Conservation (phyloP, 75 land plant species). For the Pinus albicaulis region DNA sequence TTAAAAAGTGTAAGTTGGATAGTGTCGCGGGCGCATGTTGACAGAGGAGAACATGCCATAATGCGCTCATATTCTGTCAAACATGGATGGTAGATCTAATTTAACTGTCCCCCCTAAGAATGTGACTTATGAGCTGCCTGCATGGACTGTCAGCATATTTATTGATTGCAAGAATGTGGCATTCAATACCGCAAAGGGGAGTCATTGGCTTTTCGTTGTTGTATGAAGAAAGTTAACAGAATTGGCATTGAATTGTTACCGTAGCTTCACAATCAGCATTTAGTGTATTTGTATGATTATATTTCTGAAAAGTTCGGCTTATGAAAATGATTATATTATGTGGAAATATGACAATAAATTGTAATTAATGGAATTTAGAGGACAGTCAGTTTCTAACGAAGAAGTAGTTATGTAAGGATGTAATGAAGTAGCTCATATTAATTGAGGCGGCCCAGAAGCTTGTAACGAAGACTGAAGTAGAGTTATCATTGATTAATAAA, state of each 20-base stretch:
- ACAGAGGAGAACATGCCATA: constrained; percentile 11
- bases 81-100: constrained; percentile 60
- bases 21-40: neutral
- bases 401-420: no score
- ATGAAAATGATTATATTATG: no score
- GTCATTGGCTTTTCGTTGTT: neutral
- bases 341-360: no score
- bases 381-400: no score
- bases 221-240: neutral
- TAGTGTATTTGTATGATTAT: no score
- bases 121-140: constrained; percentile 62
- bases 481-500: no score
- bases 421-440: no score
- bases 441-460: no score
- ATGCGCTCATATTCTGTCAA: constrained; percentile 95
- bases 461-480: no score
- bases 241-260: neutral
- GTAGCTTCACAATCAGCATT: no score
- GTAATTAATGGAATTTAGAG: no score
- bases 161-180: constrained; percentile 81
- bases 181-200: constrained; percentile 94
- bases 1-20: neutral
- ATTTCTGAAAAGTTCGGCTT: no score
- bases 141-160: constrained; percentile 96
- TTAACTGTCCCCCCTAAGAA: constrained; percentile 55